These are phyloP conservation scores for Trypethelium eluteriae DNA, from an alignment of 495 filamentous ascomycete genomes.

Conservation along the genomic window DNA sequence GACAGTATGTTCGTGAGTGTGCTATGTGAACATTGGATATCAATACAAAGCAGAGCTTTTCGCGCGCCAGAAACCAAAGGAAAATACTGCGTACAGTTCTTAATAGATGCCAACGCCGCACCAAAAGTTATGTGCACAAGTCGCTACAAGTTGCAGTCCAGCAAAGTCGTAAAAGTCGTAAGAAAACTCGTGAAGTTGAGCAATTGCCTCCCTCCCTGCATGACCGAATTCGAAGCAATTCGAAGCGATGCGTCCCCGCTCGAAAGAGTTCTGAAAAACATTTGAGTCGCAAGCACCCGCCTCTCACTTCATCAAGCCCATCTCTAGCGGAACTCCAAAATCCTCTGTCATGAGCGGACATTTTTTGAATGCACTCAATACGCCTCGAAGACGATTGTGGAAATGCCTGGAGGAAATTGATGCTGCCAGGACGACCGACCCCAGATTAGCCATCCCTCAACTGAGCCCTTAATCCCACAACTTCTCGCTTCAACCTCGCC, in stretches of 20 bases:
- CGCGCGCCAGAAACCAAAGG: not conserved
- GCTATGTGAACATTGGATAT: conserved; percentile 9
- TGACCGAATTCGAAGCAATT: no score
- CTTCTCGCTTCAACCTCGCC: conserved; percentile 27
- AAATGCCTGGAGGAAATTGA: not conserved
- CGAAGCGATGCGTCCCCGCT: not conserved
- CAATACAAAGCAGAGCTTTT: not conserved
- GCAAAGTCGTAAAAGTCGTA: no score
- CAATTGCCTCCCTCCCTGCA: no score
- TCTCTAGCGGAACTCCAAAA: not conserved
- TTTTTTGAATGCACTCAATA: not conserved
- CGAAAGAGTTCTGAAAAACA: not conserved
- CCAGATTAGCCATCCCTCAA: conserved; percentile 16
- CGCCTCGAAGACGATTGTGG: not conserved
- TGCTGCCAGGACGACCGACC: not conserved
- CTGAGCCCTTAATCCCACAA: conserved; percentile 29
- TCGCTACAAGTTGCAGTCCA: no score
- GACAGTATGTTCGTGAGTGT: not conserved
- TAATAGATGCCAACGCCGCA: not conserved
- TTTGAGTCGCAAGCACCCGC: not conserved
- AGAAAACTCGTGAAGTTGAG: no score
- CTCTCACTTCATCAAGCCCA: not conserved
- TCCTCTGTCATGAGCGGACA: not conserved
- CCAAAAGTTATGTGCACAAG: not conserved
- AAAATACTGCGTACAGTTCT: not conserved